phyloP scores from a whole-genome alignment of 2,329 filamentous ascomycete species.

The Fusarium pseudocircinatum region DNA sequence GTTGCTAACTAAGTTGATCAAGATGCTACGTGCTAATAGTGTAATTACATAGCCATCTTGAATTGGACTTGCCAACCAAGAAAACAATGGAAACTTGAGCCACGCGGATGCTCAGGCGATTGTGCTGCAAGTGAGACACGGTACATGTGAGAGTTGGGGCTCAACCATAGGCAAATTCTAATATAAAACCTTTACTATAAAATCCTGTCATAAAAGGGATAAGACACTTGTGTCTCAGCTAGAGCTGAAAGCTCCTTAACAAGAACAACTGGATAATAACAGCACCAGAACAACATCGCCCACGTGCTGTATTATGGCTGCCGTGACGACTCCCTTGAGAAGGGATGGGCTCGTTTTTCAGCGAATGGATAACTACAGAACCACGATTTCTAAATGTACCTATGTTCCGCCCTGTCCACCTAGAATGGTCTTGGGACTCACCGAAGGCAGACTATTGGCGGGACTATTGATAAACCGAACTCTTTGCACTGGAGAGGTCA shows the following conservation, averaged over 20 bases:
- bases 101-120: not conserved
- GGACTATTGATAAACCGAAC: not conserved
- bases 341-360: not conserved
- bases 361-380: not conserved
- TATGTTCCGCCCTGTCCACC: conserved; percentile 1
- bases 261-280: not conserved
- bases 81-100: not conserved
- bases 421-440: not conserved
- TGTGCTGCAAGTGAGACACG: conserved; percentile 1
- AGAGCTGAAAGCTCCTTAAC: not conserved
- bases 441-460: not conserved
- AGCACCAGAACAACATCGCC: not conserved
- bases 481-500: not conserved
- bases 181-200: no score
- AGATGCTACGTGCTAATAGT: not conserved
- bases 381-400: not conserved
- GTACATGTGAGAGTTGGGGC: not conserved
- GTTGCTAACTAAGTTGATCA: not conserved
- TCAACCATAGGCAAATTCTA: no score
- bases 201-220: not conserved
- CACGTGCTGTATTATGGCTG: not conserved
- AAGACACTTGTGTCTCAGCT: conserved; percentile 11
- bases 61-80: not conserved
- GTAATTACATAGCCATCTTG: not conserved
- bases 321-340: conserved; percentile 11